Evolutionary conservation across 2,329 filamentous ascomycete genomes (phyloP), one percentile per base, ranked within the genome.

Genomic region (Rhytidhysteron rufulum): DNA sequence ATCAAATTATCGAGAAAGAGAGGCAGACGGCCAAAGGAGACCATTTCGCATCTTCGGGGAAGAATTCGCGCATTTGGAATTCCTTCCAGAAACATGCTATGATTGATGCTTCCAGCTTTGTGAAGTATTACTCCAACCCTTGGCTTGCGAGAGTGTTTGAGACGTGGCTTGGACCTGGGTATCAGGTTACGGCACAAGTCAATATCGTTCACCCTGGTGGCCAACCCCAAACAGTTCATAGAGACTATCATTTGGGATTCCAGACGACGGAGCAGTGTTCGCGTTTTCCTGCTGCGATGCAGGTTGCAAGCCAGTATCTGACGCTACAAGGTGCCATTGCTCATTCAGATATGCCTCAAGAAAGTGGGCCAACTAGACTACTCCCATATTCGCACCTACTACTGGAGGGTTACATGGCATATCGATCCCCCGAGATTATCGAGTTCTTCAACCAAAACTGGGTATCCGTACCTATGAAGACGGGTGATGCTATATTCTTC

Each of bases 191-290:
- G 0, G 72, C 77, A 1, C 80, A 83, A 54, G 74, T 82, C 30
- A 84, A 84, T 52, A 72, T 81, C 35, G 79, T 83, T 7, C 71
- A 73, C 31, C 79, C 80, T 0, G 77, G 78, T 15, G 77, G 77
- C 1, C 63, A 69, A 25, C 67, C 80, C 1, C 80, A 84, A 51
- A 70, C 74, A 20, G 67, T 66, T 6, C 80, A 84, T 52, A 70
- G 80, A 1, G 80, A 84, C 53, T 83, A 83, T 52, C 80, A 83
- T 50, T 68, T 84, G 1, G 80, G 80, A 0, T 83, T 83, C 60
- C 58, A 56, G 31, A 66, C 67, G 31, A 66, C 67, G 0, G 60
- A 53, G 15, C n/a, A n/a, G n/a, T n/a, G n/a, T n/a, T n/a, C n/a
- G n/a, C n/a, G n/a, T n/a, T 78, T 74, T 43, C 79, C 80, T 0